These are phyloP conservation scores for Saccharomycopsis oosterbeekiorum DNA, from an alignment of 805 yeast species.

Conservation along the genomic window DNA sequence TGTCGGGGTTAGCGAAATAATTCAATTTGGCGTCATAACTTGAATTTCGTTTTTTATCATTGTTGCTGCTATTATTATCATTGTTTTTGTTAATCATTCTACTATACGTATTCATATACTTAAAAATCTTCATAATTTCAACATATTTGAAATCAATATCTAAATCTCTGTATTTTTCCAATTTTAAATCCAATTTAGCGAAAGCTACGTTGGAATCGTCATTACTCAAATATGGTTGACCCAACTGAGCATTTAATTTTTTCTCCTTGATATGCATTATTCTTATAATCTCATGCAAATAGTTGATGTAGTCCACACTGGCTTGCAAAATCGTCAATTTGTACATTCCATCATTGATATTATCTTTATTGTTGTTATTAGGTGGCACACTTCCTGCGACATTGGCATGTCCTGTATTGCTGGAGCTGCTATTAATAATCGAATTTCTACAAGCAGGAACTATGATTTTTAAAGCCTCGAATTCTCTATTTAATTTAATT, in stretches of 20 bases:
- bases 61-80: background rate
- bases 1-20: background rate
- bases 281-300: slow-evolving; percentile 50
- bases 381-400: background rate
- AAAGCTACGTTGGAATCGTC: slow-evolving; percentile 33
- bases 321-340: slow-evolving; percentile 72
- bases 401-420: background rate
- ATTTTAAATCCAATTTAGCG: slow-evolving; percentile 45
- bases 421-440: slow-evolving; percentile 7
- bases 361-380: background rate
- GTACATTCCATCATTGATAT: slow-evolving; percentile 53
- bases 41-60: background rate
- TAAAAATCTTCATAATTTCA: slow-evolving; percentile 17
- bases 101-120: slow-evolving; percentile 10
- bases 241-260: slow-evolving; percentile 20
- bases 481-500: slow-evolving; percentile 71
- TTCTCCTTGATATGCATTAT: slow-evolving; percentile 39
- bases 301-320: slow-evolving; percentile 71
- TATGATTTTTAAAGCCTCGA: slow-evolving; percentile 66
- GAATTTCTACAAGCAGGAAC: slow-evolving; percentile 69
- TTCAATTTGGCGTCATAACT: slow-evolving; percentile 1
- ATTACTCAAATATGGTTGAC: slow-evolving; percentile 22
- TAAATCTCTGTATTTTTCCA: slow-evolving; percentile 49
- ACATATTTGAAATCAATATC: slow-evolving; percentile 46
- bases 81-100: background rate